Conservation (phyloP, 148 eudicot genomes). For the Silene uniflora region DNA sequence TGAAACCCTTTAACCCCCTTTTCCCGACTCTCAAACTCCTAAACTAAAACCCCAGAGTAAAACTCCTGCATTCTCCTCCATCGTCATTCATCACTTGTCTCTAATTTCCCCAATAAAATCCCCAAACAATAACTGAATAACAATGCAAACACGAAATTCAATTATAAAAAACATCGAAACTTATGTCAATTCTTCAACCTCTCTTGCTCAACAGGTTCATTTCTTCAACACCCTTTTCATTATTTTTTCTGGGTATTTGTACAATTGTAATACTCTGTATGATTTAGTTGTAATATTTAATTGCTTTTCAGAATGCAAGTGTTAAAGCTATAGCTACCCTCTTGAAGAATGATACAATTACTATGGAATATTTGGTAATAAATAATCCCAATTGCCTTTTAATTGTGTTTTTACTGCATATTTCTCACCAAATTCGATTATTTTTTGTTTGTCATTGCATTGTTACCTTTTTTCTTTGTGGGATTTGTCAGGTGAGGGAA, state of each 20-base stretch:
- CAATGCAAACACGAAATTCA: constrained; percentile 41
- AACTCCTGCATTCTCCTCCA: background rate
- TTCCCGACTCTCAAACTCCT: background rate
- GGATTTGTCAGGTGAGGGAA: constrained; percentile 61
- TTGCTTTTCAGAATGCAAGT: constrained; percentile 49
- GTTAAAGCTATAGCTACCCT: constrained; percentile 61
- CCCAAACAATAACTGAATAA: constrained; percentile 2
- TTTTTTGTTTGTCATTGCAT: background rate
- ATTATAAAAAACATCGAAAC: constrained; percentile 57
- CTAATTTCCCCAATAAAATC: background rate
- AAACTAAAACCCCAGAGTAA: background rate
- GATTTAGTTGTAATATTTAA: background rate
- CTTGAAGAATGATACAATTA: constrained; percentile 52
- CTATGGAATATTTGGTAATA: constrained; percentile 59
- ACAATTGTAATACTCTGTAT: no score
- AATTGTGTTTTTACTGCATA: background rate
- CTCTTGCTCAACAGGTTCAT: constrained; percentile 63
- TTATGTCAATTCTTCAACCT: constrained; percentile 56
- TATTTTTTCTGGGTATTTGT: background rate
- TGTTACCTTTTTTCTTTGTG: background rate
- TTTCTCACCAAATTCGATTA: background rate
- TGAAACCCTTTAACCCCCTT: background rate
- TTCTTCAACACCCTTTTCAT: background rate
- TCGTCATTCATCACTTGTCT: constrained; percentile 3
- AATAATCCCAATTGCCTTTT: background rate